Base-by-base conservation (phyloP, 2,329 filamentous ascomycete genomes). In the Fonsecaea pugnacius region DNA sequence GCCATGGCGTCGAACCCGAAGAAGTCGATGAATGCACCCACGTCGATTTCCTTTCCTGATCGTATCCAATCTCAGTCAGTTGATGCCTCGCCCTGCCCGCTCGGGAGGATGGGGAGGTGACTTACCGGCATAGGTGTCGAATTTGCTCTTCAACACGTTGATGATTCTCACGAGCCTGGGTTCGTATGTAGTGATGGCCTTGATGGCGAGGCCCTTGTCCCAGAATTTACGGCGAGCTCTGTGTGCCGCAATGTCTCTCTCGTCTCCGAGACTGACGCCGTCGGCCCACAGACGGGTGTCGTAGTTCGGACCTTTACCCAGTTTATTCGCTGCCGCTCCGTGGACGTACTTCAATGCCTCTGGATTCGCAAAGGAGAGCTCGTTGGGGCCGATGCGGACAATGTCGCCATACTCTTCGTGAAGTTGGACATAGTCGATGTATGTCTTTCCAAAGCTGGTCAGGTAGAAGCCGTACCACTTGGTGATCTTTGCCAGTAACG, bases 321-420 rank as follows among this genome's bases (percentile, higher is more conserved):
- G 12, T 12, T 55, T 55, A 21, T 32, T 55, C 21, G 52, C 27
- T 18, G 27, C 27, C 27, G 27, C 16, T 32, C 58, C 82, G 74
- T 91, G 92, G 24, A 92, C 80, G 0, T 83, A 82, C 52, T 83
- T 71, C 21, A 78, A 77, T 0, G 85, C 83, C 46, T 85, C 82
- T 3, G 88, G 78, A 63, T 84, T 85, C 71, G 88, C 87, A 38
- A 91, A 81, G 40, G 87, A 90, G 65, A 93, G 75, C 70, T 92
- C 89, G 24, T 79, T 81, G 0, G 89, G 89, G 0, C 82, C 87
- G 1, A 91, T 75, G 33, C 88, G 82, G 8, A 91, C 78, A n/a
- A 91, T 79, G 0, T 87, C 83, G 0, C 88, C 88, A 1, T 85
- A 75, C 21, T 76, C 78, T 24, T 79, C 73, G 73, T 90, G 86